Evolutionary conservation across 805 yeast genomes (phyloP).

Genomic region (Lachancea quebecensis): DNA sequence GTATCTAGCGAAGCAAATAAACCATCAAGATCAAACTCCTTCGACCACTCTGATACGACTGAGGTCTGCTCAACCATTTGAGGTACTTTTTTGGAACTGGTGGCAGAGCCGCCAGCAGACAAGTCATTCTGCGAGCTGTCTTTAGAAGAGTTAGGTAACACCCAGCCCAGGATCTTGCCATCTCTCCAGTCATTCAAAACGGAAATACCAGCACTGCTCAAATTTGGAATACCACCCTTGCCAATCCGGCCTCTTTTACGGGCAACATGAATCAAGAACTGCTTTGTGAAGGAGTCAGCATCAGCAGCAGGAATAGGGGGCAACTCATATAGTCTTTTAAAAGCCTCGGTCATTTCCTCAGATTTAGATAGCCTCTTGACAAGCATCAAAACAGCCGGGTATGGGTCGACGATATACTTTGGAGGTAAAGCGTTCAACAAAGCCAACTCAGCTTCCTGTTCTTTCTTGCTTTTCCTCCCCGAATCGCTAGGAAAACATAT

Average conservation of each 20-base stretch:
- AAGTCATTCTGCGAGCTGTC: constrained; percentile 25
- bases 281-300: constrained; percentile 73
- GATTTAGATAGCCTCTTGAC: constrained; percentile 70
- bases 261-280: constrained; percentile 85
- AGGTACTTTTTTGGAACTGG: constrained; percentile 35
- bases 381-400: constrained; percentile 69
- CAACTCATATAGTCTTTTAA: constrained; percentile 64
- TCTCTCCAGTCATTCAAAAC: constrained; percentile 95
- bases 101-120: constrained; percentile 30
- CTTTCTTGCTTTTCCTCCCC: constrained; percentile 45
- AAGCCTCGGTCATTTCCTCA: constrained; percentile 67
- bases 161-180: constrained; percentile 90
- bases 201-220: constrained; percentile 74
- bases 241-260: constrained; percentile 88
- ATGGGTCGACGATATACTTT: constrained; percentile 76
- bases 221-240: constrained; percentile 87
- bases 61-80: constrained; percentile 55
- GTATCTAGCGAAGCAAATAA: constrained; percentile 45
- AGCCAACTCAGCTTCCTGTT: constrained; percentile 83
- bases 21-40: constrained; percentile 88
- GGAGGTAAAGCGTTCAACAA: constrained; percentile 86
- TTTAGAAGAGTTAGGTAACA: constrained; percentile 58
- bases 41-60: constrained; percentile 84
- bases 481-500: constrained; percentile 82
- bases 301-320: constrained; percentile 74